Conservation (phyloP, 225 moss, liverwort and hornwort species). For the Physcomitrellopsis africana region DNA sequence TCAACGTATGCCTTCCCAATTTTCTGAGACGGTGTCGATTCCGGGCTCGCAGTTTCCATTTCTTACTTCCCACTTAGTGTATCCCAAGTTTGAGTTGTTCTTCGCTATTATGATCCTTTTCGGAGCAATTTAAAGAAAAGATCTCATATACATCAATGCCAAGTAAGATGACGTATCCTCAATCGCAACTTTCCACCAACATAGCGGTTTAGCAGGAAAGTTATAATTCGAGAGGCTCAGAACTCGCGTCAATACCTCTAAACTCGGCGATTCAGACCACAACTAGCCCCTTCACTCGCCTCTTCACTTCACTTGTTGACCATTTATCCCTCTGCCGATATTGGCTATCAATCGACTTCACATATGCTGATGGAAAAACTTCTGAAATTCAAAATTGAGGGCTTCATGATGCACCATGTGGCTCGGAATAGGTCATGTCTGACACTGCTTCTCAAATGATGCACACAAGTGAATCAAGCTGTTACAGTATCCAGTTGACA, state of each 20-base stretch:
- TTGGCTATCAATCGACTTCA: conserved; percentile 26
- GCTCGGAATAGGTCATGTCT: conserved; percentile 18
- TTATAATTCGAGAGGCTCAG: neutral
- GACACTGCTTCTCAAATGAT: neutral
- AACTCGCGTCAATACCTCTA: conserved; percentile 20
- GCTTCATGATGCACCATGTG: conserved; percentile 32
- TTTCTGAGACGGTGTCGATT: conserved; percentile 4
- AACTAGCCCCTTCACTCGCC: neutral
- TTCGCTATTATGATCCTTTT: neutral
- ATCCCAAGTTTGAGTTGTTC: conserved; percentile 12
- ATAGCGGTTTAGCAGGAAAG: conserved; percentile 21
- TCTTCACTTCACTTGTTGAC: neutral
- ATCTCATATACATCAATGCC: neutral
- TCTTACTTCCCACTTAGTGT: conserved; percentile 4
- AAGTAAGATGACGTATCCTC: conserved; percentile 22
- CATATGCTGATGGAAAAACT: conserved; percentile 27
- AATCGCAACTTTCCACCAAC: conserved; percentile 21
- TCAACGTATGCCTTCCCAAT: conserved; percentile 8
- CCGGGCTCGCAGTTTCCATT: conserved; percentile 6
- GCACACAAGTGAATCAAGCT: conserved; percentile 33
- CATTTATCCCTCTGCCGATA: conserved; percentile 4
- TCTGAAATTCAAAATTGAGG: conserved; percentile 8
- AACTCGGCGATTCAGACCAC: neutral
- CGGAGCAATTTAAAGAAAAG: neutral
- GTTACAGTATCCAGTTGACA: neutral